A percentile compares a stretch with the other conserved stretches of the same genome.
Evolutionary conservation across 1,284 basidiomycete species (phyloP).

Genomic region (Amylostereum chailletii): DNA sequence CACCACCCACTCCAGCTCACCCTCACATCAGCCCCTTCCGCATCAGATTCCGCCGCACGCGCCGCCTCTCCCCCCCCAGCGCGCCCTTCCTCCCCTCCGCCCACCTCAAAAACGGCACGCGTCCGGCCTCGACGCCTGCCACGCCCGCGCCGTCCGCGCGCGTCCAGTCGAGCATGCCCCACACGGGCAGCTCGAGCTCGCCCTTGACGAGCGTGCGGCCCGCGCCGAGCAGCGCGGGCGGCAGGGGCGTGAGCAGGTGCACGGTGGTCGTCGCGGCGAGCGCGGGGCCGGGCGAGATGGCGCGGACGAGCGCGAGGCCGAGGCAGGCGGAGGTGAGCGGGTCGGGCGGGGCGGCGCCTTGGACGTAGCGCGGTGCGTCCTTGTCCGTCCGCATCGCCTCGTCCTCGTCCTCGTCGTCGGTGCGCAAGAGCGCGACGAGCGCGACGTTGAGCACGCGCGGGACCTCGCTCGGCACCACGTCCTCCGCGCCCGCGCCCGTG

Average conservation of each 20-base stretch:
- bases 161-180: constrained; percentile 79
- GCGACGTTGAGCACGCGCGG: constrained; percentile 71
- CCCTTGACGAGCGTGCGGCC: constrained; percentile 67
- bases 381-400: not conserved
- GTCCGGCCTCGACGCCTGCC: constrained; percentile 46
- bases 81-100: constrained; percentile 40
- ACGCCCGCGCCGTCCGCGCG: constrained; percentile 31
- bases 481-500: constrained; percentile 64
- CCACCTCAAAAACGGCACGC: constrained; percentile 78
- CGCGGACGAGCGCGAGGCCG: constrained; percentile 70
- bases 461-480: constrained; percentile 62
- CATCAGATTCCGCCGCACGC: constrained; percentile 85
- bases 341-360: constrained; percentile 41
- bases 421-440: constrained; percentile 64
- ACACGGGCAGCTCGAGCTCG: constrained; percentile 80
- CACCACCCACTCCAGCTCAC: not conserved
- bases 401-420: constrained; percentile 5
- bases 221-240: constrained; percentile 30
- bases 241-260: constrained; percentile 74
- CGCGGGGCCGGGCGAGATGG: constrained; percentile 31
- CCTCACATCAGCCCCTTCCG: constrained; percentile 61
- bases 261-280: constrained; percentile 32
- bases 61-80: constrained; percentile 60
- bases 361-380: constrained; percentile 43
- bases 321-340: constrained; percentile 51